phyloP scores from a whole-genome alignment of 768 basidiomycete genomes.

The Cystobasidium onofrii region DNA sequence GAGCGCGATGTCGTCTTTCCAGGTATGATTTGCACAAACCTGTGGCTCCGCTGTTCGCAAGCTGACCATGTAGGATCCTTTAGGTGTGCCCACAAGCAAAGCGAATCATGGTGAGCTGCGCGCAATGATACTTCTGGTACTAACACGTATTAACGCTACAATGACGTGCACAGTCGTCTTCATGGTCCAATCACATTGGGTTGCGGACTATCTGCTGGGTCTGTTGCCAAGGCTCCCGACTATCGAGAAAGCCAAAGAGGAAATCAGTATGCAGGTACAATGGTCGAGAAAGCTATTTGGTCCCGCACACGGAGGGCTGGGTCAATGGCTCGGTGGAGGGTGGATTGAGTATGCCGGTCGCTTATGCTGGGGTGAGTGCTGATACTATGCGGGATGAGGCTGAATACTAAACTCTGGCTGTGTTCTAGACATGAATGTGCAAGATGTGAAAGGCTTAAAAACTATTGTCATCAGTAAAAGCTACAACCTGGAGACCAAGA shows the following conservation, averaged over 20 bases:
- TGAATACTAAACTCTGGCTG: neutral
- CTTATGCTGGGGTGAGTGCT: slow-evolving; percentile 12
- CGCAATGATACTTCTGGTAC: too few species aligned
- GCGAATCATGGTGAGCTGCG: neutral
- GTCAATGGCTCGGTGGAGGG: slow-evolving; percentile 13
- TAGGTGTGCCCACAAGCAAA: slow-evolving; percentile 25
- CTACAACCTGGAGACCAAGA: neutral
- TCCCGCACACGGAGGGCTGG: slow-evolving; percentile 11
- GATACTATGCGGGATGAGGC: neutral
- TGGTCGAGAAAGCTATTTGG: slow-evolving; percentile 29
- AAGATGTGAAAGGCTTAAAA: neutral
- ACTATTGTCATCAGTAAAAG: slow-evolving; percentile 1
- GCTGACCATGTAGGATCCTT: neutral
- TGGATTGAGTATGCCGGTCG: slow-evolving; percentile 23
- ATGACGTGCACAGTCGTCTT: neutral
- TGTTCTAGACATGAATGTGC: slow-evolving; percentile 1
- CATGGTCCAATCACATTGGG: slow-evolving; percentile 13
- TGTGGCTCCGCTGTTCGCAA: too few species aligned
- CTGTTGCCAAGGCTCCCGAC: neutral
- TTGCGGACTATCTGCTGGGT: slow-evolving; percentile 27
- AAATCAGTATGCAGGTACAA: slow-evolving; percentile 7
- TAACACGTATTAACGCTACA: neutral
- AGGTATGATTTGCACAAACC: neutral
- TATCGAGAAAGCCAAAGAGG: neutral
- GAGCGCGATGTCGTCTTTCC: slow-evolving; percentile 14